phyloP scores from a whole-genome alignment of 1,139 yeast genomes.

The Entelexis sorbosivorans region DNA sequence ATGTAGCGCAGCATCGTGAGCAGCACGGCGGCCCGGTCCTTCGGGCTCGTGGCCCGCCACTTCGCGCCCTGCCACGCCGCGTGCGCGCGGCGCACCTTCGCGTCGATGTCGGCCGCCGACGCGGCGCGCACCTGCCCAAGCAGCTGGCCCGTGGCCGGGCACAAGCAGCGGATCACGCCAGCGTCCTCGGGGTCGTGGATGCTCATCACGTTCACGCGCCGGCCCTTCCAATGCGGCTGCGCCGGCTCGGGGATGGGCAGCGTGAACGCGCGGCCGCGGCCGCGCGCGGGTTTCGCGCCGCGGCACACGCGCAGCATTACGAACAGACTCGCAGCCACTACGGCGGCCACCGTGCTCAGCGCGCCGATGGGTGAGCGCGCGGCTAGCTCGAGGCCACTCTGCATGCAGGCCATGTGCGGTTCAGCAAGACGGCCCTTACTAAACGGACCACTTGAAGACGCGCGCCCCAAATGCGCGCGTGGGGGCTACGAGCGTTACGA shows the following conservation, averaged over 20 bases:
- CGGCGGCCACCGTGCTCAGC: neutral
- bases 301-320: neutral
- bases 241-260: conserved; percentile 71
- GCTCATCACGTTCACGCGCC: conserved; percentile 52
- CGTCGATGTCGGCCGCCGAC: conserved; percentile 57
- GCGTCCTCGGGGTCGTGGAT: conserved; percentile 49
- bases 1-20: conserved; percentile 62
- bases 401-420: conserved; percentile 1
- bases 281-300: conserved; percentile 1
- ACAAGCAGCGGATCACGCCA: conserved; percentile 62
- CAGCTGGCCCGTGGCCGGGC: conserved; percentile 92
- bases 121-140: conserved; percentile 62
- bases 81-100: conserved; percentile 43
- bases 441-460: neutral
- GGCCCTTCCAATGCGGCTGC: conserved; percentile 86
- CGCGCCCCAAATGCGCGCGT: neutral
- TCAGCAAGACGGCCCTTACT: neutral
- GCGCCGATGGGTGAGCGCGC: conserved; percentile 1
- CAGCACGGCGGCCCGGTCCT: conserved; percentile 57
- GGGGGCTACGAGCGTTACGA: no score
- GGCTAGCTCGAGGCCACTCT: neutral
- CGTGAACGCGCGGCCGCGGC: conserved; percentile 26
- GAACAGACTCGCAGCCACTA: neutral
- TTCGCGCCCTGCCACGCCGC: conserved; percentile 41
- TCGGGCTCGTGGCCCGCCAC: conserved; percentile 41